A percentile compares a stretch with the other conserved stretches of the same genome.
phyloP scores from a whole-genome alignment of 2,329 filamentous ascomycete genomes.

The Rutstroemia sp. region DNA sequence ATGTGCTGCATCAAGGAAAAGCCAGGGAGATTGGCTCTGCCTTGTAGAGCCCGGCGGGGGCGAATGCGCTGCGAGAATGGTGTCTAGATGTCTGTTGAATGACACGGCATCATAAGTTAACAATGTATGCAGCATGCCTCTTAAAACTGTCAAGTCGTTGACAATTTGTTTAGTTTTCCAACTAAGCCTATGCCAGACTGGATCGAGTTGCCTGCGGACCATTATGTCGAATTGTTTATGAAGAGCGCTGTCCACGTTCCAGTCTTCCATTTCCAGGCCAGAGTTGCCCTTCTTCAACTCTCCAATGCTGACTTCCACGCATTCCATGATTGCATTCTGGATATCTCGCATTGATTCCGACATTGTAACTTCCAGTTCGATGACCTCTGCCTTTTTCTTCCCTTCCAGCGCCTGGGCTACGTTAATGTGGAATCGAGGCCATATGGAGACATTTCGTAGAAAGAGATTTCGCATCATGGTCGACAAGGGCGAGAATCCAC shows the following conservation, averaged over 20 bases:
- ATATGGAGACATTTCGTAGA: constrained; percentile 78
- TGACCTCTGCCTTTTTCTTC: constrained; percentile 88
- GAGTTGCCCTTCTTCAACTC: constrained; percentile 89
- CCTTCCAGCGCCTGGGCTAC: constrained; percentile 88
- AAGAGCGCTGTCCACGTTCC: constrained; percentile 88
- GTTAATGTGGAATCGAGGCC: constrained; percentile 87
- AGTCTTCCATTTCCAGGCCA: constrained; percentile 91
- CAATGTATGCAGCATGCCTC: constrained; percentile 73
- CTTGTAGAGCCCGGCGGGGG: constrained; percentile 80
- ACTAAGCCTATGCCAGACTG: constrained; percentile 94
- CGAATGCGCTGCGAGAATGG: constrained; percentile 83
- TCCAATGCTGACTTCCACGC: constrained; percentile 87
- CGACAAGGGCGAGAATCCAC: constrained; percentile 78
- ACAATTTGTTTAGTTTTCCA: constrained; percentile 95
- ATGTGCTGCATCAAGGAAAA: constrained; percentile 91
- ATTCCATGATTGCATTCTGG: constrained; percentile 90
- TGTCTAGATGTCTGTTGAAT: constrained; percentile 89
- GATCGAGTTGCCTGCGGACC: constrained; percentile 82
- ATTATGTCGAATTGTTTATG: constrained; percentile 89
- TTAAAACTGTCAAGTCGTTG: constrained; percentile 74
- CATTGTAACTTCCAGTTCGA: constrained; percentile 95
- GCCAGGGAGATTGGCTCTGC: constrained; percentile 88
- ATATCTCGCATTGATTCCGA: constrained; percentile 89
- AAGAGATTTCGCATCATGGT: constrained; percentile 93
- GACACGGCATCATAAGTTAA: constrained; percentile 84